These are phyloP conservation scores for Handroanthus guayacan DNA, from an alignment of 257 asterid genomes.

Conservation along the genomic window DNA sequence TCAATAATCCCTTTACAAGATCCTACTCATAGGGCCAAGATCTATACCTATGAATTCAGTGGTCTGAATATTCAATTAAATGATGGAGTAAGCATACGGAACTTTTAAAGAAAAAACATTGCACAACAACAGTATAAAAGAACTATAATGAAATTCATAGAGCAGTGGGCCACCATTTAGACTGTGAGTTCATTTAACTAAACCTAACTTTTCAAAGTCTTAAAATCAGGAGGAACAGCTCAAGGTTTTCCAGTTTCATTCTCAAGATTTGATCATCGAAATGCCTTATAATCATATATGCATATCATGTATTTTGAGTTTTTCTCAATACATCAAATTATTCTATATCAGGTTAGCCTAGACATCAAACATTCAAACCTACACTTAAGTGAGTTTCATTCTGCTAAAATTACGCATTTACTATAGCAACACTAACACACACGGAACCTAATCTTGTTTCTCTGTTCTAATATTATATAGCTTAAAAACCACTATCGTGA, in stretches of 20 bases:
- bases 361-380: background rate
- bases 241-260: background rate
- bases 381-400: constrained; percentile 24
- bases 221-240: background rate
- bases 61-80: background rate
- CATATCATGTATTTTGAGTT: constrained; percentile 11
- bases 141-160: constrained; percentile 6
- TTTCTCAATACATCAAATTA: background rate
- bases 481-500: background rate
- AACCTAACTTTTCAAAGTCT: constrained; percentile 16
- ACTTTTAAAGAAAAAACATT: background rate
- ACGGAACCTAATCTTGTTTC: background rate
- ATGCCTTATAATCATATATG: constrained; percentile 3
- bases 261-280: constrained; percentile 17
- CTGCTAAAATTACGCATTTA: background rate
- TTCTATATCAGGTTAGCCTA: constrained; percentile 2
- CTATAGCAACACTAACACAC: background rate
- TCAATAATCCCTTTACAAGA: background rate
- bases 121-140: constrained; percentile 8
- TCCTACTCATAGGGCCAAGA: background rate
- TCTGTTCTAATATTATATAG: background rate
- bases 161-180: background rate
- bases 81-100: constrained; percentile 1
- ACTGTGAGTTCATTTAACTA: background rate
- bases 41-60: background rate